Evolutionary conservation across 2,329 filamentous ascomycete species (phyloP).

Genomic region (Botryotinia convoluta): DNA sequence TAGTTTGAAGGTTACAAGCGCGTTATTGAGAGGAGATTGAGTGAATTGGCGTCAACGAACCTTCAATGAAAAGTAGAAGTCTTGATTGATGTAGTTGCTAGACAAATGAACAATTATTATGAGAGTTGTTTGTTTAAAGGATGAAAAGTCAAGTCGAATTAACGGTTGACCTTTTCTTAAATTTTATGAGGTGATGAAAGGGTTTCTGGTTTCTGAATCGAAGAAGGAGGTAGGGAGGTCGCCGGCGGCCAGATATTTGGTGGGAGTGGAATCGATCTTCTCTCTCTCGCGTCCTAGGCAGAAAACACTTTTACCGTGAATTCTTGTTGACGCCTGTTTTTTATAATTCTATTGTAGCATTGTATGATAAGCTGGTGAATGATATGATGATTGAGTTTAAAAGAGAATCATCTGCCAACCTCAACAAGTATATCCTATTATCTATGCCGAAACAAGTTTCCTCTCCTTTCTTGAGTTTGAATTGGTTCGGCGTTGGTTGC

Average conservation of each 20-base stretch:
- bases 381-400: background rate
- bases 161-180: conserved; percentile 38
- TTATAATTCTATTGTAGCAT: conserved; percentile 10
- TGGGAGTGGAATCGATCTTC: conserved; percentile 29
- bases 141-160: conserved; percentile 38
- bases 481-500: conserved; percentile 12
- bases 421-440: conserved; percentile 14
- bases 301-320: conserved; percentile 38
- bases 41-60: conserved; percentile 32
- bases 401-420: conserved; percentile 19
- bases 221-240: conserved; percentile 53
- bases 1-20: conserved; percentile 17
- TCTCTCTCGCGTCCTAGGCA: conserved; percentile 24
- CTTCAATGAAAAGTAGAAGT: conserved; percentile 29
- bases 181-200: conserved; percentile 34
- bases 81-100: conserved; percentile 10
- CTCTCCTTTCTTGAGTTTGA: background rate
- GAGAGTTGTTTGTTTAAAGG: conserved; percentile 27
- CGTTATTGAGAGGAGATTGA: conserved; percentile 20
- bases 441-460: conserved; percentile 12
- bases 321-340: conserved; percentile 17
- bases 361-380: conserved; percentile 13
- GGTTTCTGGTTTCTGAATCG: conserved; percentile 30
- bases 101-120: conserved; percentile 36
- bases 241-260: conserved; percentile 51